A percentile compares a stretch with the other conserved stretches of the same genome.
Evolutionary conservation across 73 alveolate genomes (phyloP).

Genomic region (Uronychia binucleata): DNA sequence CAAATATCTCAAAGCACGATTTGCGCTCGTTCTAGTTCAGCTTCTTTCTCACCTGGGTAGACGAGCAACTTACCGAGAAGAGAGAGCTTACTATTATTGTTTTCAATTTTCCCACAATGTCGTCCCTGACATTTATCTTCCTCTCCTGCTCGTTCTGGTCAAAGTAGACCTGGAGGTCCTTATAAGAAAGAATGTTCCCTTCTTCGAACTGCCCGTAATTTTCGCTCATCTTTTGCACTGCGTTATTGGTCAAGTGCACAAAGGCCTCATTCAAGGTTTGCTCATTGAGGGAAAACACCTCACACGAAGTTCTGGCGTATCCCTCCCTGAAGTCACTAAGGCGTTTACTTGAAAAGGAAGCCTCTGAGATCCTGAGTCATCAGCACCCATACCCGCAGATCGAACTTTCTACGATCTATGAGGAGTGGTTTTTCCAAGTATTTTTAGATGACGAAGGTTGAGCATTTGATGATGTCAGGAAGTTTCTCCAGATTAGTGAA

Average conservation of each 20-base stretch:
- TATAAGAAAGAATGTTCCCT: slow-evolving; percentile 81
- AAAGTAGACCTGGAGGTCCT: slow-evolving; percentile 47
- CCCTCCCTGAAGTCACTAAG: slow-evolving; percentile 78
- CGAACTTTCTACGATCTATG: slow-evolving; percentile 74
- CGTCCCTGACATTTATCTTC: background rate
- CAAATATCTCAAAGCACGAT: background rate
- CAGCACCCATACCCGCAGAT: slow-evolving; percentile 91
- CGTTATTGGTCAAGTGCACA: slow-evolving; percentile 95
- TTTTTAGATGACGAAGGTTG: slow-evolving; percentile 16
- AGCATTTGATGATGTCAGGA: background rate
- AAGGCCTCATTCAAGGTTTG: slow-evolving; percentile 66
- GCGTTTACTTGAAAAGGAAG: slow-evolving; percentile 11
- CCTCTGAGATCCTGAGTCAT: slow-evolving; percentile 80
- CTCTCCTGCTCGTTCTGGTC: background rate
- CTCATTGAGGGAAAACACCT: slow-evolving; percentile 56
- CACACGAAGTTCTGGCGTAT: slow-evolving; percentile 83
- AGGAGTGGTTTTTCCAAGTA: slow-evolving; percentile 79
- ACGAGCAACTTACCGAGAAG: background rate
- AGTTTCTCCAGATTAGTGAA: background rate
- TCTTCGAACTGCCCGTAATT: slow-evolving; percentile 91
- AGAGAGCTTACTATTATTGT: background rate
- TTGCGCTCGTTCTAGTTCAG: background rate
- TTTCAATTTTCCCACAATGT: background rate
- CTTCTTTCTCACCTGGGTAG: background rate
- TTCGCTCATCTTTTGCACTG: slow-evolving; percentile 81